Percentiles rank a stretch among this genome's conserved stretches.
These are phyloP conservation scores for Rhizoctonia solani DNA, from an alignment of 1,284 basidiomycete genomes.

Conservation along the genomic window DNA sequence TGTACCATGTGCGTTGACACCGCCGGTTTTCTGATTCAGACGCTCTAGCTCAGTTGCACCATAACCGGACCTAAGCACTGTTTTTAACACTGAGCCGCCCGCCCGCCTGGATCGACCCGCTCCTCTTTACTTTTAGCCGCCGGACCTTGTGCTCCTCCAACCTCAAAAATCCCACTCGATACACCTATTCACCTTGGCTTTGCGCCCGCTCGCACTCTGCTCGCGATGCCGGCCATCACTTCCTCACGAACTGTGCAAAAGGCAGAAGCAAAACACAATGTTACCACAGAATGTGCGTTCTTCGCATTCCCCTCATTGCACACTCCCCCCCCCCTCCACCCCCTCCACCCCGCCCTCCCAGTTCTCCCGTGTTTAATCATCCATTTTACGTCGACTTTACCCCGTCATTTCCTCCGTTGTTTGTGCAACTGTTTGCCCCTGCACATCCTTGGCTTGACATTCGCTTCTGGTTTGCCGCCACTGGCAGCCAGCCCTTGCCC, in stretches of 20 bases:
- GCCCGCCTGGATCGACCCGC: constrained; percentile 15
- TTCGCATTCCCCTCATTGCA: background rate
- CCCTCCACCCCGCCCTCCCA: background rate
- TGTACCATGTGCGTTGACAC: constrained; percentile 2
- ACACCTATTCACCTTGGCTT: constrained; percentile 11
- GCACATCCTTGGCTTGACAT: background rate
- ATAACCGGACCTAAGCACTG: constrained; percentile 24
- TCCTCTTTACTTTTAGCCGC: constrained; percentile 7
- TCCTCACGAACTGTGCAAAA: constrained; percentile 43
- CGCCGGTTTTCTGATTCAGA: constrained; percentile 24
- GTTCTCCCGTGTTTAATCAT: background rate
- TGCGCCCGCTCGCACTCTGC: constrained; percentile 18
- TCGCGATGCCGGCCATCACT: constrained; percentile 38
- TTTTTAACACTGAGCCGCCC: constrained; percentile 19
- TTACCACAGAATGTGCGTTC: constrained; percentile 72
- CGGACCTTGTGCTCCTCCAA: constrained; percentile 8
- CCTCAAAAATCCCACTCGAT: constrained; percentile 18
- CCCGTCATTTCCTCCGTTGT: background rate
- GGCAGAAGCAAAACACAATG: constrained; percentile 74
- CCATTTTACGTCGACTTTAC: constrained; percentile 11
- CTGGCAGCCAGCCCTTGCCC: background rate
- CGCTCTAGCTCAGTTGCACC: constrained; percentile 27
- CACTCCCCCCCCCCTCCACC: background rate
- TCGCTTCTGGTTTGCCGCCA: too few species aligned
- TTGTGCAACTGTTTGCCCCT: background rate